Evolutionary conservation across 257 asterid genomes (phyloP).

Genomic region (Rauvolfia tetraphylla): DNA sequence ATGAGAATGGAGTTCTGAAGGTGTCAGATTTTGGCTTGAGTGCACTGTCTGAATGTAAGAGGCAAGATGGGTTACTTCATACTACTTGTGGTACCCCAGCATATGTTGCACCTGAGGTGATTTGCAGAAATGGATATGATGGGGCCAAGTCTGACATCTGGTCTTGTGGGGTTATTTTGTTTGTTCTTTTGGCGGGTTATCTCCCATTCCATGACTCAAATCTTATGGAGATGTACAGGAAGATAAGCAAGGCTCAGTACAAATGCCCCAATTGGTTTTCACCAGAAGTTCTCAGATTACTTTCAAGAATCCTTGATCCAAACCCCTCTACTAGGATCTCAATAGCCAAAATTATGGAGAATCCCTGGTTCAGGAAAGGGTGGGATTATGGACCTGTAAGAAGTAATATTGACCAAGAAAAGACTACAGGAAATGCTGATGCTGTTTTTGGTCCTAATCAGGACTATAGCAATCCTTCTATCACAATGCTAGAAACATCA

Average conservation of each 20-base stretch:
- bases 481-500: conserved; percentile 25
- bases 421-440: conserved; percentile 19
- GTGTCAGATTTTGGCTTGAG: conserved; percentile 81
- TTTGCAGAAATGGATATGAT: conserved; percentile 57
- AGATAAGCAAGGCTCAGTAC: conserved; percentile 46
- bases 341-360: conserved; percentile 49
- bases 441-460: conserved; percentile 7
- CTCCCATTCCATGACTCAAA: conserved; percentile 63
- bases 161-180: conserved; percentile 80
- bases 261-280: conserved; percentile 71
- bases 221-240: conserved; percentile 65
- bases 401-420: conserved; percentile 20
- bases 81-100: conserved; percentile 88
- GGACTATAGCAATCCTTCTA: conserved; percentile 3
- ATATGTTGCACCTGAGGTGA: conserved; percentile 77
- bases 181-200: conserved; percentile 60
- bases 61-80: conserved; percentile 72
- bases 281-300: conserved; percentile 42
- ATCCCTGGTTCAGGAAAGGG: conserved; percentile 63
- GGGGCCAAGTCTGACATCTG: conserved; percentile 75
- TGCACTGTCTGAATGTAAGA: conserved; percentile 48
- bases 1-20: conserved; percentile 61
- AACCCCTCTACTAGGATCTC: conserved; percentile 60
- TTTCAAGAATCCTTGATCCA: conserved; percentile 63
- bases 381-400: conserved; percentile 15